A percentile compares a stretch with the other conserved stretches of the same genome.
phyloP scores from a whole-genome alignment of 495 filamentous ascomycete species.

The Chaetomium fimeti region DNA sequence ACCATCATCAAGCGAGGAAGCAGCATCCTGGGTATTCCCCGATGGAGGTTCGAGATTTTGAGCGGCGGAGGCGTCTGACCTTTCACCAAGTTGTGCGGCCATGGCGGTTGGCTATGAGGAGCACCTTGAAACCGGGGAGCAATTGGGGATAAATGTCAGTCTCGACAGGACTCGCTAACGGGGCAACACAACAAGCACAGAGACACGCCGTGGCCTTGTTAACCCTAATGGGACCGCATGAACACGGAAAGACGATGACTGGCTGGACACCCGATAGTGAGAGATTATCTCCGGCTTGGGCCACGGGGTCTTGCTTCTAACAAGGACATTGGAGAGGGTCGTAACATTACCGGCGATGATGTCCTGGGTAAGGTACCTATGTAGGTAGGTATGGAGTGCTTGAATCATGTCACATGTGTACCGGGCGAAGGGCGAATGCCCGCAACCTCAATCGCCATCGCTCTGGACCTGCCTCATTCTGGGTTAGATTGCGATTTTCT shows the following conservation, averaged over 20 bases:
- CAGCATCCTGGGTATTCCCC: not conserved
- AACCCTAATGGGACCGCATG: not conserved
- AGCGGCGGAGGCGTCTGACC: not conserved
- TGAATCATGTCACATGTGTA: not conserved
- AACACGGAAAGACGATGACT: not conserved
- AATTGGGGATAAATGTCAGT: not conserved
- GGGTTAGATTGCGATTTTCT: not conserved
- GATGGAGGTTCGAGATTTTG: not conserved
- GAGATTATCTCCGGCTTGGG: no score
- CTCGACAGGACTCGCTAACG: not conserved
- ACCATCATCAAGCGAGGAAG: conserved; percentile 9
- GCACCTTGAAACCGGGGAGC: no score
- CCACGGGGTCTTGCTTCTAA: not conserved
- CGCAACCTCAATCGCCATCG: no score
- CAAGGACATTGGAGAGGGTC: not conserved
- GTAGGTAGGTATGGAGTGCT: no score
- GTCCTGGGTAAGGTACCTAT: no score
- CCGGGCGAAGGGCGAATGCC: not conserved
- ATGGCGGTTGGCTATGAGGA: not conserved
- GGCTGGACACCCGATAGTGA: no score
- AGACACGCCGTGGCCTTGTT: not conserved
- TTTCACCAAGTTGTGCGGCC: not conserved
- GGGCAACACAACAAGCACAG: not conserved
- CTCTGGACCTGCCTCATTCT: not conserved
- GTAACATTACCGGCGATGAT: not conserved